phyloP scores from a whole-genome alignment of 331 rosid genomes.

The Prunus yedoensis region DNA sequence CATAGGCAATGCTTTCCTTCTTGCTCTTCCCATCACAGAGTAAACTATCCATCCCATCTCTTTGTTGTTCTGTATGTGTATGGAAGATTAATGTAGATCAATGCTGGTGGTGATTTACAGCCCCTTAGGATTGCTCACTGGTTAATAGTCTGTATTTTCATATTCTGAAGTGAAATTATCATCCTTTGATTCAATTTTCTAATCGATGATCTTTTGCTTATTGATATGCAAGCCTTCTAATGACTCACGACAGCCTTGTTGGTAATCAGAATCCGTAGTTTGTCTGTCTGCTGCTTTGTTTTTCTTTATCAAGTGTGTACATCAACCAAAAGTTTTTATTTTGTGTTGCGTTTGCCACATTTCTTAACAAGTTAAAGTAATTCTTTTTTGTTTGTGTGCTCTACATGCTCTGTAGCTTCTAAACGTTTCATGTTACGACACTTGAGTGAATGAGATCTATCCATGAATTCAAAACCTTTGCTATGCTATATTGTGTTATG shows the following conservation, averaged over 20 bases:
- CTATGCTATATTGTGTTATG: conserved; percentile 4
- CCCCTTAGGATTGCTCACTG: not conserved
- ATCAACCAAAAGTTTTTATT: not conserved
- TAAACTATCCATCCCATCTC: conserved; percentile 24
- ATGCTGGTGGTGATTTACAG: too few species aligned
- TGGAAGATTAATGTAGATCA: not conserved
- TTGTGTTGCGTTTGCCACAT: not conserved
- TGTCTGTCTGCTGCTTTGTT: not conserved
- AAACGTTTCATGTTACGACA: not conserved
- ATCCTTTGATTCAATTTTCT: not conserved
- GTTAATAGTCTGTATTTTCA: not conserved
- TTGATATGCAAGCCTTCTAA: not conserved
- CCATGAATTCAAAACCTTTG: not conserved
- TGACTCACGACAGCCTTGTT: conserved; percentile 1
- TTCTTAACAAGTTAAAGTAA: not conserved
- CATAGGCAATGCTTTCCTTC: conserved; percentile 84
- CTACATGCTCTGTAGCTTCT: not conserved
- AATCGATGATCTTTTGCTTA: not conserved
- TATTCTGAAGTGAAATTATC: not conserved
- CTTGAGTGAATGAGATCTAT: conserved; percentile 18
- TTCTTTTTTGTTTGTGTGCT: not conserved
- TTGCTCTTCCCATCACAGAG: conserved; percentile 77
- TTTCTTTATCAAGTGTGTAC: not conserved
- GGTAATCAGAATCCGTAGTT: not conserved
- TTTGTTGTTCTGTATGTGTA: not conserved